Base-by-base conservation (phyloP, 176 grass and related monocot species). In the Pontederia paniculata region DNA sequence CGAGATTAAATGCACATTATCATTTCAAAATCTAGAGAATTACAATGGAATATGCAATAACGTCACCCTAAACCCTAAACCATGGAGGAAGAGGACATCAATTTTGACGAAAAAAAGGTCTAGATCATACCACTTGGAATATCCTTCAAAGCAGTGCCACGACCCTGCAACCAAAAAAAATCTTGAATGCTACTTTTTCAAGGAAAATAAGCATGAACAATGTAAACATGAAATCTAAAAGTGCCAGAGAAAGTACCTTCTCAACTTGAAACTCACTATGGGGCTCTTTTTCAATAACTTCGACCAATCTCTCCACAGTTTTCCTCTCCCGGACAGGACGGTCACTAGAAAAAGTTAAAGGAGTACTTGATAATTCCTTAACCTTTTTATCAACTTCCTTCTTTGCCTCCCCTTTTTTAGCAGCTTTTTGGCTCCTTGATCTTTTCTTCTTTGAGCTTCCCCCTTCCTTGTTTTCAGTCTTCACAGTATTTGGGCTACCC, bases 211-310 rank as follows among this genome's bases (percentile, higher is more conserved):
- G 14, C 50, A 5, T 14, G 17, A 57, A 14, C 23, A 52, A 16
- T 60, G 31, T 11, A 76, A 42, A 58, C 13, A 61, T 9, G 5
- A 23, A 44, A 47, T 21, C 48, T 20, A 23, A 44, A 45, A 23
- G 54, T 31, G 42, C 52, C 21, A 60, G 70, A 43, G 18, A 76
- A 73, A 48, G 14, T 51, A 98, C 94, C 94, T 98, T 98, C 54
- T 98, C 94, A 72, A 98, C 76, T 55, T 88, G 21, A 17, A 98
- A 98, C 41, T 69, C 73, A 60, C 8, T 76, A 57, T 76, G 80
- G 55, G 83, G 72, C 60, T 93, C 94, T 67, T 98, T 98, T 31
- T 93, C 94, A 93, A 98, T 93, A 63, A 91, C 87, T 83, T 98
- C 94, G 41, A 98, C 94, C 59, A 98, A 87, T 54, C 94, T 93